phyloP scores from a whole-genome alignment of 768 basidiomycete species.

The Rhizopogon vulgaris region DNA sequence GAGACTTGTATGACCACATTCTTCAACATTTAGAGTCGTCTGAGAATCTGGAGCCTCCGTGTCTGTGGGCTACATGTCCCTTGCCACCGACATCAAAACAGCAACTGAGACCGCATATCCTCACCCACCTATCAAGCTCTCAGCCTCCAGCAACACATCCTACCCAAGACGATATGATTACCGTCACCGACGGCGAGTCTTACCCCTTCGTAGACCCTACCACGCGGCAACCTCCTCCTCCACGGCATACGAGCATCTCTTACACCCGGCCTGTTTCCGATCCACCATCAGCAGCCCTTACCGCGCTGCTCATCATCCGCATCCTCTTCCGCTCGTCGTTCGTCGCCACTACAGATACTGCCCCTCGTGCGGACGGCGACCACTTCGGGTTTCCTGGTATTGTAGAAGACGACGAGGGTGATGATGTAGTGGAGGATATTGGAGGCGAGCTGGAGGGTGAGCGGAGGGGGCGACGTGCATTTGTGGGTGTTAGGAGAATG shows the following conservation, averaged over 20 bases:
- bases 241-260: slow-evolving; percentile 53
- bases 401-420: slow-evolving; percentile 72
- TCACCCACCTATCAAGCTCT: slow-evolving; percentile 68
- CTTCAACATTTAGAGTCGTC: slow-evolving; percentile 46
- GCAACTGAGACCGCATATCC: slow-evolving; percentile 57
- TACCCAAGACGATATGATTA: slow-evolving; percentile 69
- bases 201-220: slow-evolving; percentile 63
- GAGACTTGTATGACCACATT: slow-evolving; percentile 72
- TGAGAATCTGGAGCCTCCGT: slow-evolving; percentile 43
- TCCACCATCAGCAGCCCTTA: slow-evolving; percentile 69
- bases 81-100: slow-evolving; percentile 40
- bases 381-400: slow-evolving; percentile 89
- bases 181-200: slow-evolving; percentile 50
- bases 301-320: slow-evolving; percentile 76
- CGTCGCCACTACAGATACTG: slow-evolving; percentile 51
- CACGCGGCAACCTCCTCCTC: slow-evolving; percentile 60
- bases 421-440: slow-evolving; percentile 24
- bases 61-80: slow-evolving; percentile 70
- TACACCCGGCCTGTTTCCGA: slow-evolving; percentile 56
- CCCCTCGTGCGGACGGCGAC: slow-evolving; percentile 71
- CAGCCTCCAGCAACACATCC: slow-evolving; percentile 54
- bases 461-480: slow-evolving; percentile 65
- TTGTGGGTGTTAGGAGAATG: slow-evolving; percentile 50
- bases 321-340: slow-evolving; percentile 80
- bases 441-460: slow-evolving; percentile 60